phyloP scores from a whole-genome alignment of 495 filamentous ascomycete genomes.

The Penicillium malachiteum region DNA sequence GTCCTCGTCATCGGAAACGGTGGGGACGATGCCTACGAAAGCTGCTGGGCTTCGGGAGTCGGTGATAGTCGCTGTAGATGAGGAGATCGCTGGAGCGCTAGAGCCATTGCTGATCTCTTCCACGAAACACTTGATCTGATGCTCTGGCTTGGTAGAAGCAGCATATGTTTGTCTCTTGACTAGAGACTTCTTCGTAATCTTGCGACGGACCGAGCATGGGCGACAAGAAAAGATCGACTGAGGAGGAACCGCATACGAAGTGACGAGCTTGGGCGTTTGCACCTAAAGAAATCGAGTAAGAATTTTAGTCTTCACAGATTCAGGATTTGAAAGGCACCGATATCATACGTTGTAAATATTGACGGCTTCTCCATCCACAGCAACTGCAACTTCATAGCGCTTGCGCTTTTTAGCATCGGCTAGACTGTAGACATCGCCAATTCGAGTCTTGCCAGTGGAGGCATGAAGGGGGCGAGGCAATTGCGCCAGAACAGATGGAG shows the following conservation, averaged over 20 bases:
- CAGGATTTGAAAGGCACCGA: not conserved
- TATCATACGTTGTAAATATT: constrained; percentile 87
- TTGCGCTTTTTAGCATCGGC: constrained; percentile 78
- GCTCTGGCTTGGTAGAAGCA: constrained; percentile 40
- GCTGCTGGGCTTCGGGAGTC: constrained; percentile 43
- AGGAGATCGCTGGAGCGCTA: constrained; percentile 39
- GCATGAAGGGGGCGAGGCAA: constrained; percentile 65
- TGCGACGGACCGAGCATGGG: constrained; percentile 70
- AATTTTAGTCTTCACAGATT: too few species aligned
- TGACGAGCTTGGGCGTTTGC: constrained; percentile 73
- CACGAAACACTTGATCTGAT: constrained; percentile 53
- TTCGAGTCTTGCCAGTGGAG: constrained; percentile 56
- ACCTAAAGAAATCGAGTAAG: constrained; percentile 49
- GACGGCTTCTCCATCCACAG: constrained; percentile 86
- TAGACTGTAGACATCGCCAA: constrained; percentile 70
- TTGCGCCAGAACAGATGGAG: constrained; percentile 58
- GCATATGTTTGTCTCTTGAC: constrained; percentile 71
- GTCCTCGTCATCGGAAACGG: constrained; percentile 18
- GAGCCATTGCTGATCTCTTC: constrained; percentile 45
- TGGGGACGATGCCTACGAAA: constrained; percentile 42
- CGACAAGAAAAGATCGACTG: constrained; percentile 75
- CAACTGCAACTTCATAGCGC: constrained; percentile 78
- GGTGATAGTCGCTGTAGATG: constrained; percentile 38
- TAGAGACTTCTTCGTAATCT: constrained; percentile 47
- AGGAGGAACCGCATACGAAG: constrained; percentile 82